Conservation (phyloP, 345 rosid species). For the Brassica carinata region DNA sequence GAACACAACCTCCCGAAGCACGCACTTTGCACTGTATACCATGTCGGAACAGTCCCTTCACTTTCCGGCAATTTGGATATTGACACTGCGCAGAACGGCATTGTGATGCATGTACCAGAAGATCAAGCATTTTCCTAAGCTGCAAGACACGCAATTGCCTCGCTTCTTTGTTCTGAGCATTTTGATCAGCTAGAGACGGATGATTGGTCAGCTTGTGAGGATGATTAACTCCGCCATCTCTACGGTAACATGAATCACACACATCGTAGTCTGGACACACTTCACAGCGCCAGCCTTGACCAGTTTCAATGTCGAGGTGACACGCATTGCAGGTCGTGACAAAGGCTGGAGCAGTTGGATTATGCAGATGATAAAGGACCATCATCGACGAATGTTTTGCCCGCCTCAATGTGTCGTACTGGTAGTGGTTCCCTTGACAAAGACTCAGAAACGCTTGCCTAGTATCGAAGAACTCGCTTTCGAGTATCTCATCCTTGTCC, state of each 20-base stretch:
- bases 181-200: conserved; percentile 92
- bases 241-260: conserved; percentile 83
- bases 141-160: conserved; percentile 89
- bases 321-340: conserved; percentile 90
- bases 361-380: conserved; percentile 99
- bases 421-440: conserved; percentile 99
- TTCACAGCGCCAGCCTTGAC: conserved; percentile 99
- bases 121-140: conserved; percentile 99
- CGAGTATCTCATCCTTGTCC: conserved; percentile 98
- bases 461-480: conserved; percentile 98
- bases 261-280: conserved; percentile 97
- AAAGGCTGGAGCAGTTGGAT: conserved; percentile 99
- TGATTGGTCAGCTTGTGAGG: conserved; percentile 98
- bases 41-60: conserved; percentile 96
- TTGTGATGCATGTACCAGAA: conserved; percentile 96
- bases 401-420: conserved; percentile 94
- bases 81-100: conserved; percentile 89
- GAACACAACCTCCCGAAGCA: conserved; percentile 93
- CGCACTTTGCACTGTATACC: conserved; percentile 94
- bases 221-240: conserved; percentile 91
- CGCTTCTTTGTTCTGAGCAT: conserved; percentile 99
- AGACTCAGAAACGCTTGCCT: conserved; percentile 99
- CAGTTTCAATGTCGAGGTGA: conserved; percentile 93
- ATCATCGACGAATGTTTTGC: conserved; percentile 99
- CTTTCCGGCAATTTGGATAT: conserved; percentile 97